Conservation (phyloP, 768 basidiomycete species). For the Phallus indusiatus region DNA sequence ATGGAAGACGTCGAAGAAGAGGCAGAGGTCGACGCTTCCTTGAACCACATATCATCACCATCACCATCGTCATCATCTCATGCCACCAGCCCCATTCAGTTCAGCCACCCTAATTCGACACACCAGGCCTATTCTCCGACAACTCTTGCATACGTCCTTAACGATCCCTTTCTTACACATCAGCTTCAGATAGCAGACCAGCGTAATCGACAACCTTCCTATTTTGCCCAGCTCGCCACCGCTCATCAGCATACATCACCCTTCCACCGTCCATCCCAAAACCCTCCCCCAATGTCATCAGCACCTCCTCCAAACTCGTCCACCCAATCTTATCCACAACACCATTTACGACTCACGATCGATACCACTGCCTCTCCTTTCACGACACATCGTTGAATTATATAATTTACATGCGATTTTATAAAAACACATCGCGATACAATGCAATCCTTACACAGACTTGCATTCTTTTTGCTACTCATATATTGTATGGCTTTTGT, state of each 20-base stretch:
- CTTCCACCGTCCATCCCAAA: background rate
- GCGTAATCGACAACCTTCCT: constrained; percentile 6
- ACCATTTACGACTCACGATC: background rate
- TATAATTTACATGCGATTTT: no score
- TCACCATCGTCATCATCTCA: no score
- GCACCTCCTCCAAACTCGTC: no score
- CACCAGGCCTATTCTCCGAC: constrained; percentile 1
- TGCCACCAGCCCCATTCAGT: constrained; percentile 2
- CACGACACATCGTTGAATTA: no score
- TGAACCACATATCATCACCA: background rate
- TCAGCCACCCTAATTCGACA: background rate
- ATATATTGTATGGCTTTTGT: no score
- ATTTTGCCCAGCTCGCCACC: constrained; percentile 5
- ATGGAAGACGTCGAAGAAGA: constrained; percentile 10
- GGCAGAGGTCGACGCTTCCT: constrained; percentile 4
- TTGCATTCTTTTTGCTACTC: no score
- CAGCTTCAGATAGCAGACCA: constrained; percentile 8
- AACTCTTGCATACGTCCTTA: background rate
- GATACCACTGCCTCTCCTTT: background rate
- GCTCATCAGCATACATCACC: constrained; percentile 6
- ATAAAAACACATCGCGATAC: no score
- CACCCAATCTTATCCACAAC: background rate
- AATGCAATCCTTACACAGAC: no score
- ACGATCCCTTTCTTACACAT: constrained; percentile 3
- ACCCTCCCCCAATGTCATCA: background rate